phyloP scores from a whole-genome alignment of 352 stramenopile genomes.

The Elongisporangium senticosum region DNA sequence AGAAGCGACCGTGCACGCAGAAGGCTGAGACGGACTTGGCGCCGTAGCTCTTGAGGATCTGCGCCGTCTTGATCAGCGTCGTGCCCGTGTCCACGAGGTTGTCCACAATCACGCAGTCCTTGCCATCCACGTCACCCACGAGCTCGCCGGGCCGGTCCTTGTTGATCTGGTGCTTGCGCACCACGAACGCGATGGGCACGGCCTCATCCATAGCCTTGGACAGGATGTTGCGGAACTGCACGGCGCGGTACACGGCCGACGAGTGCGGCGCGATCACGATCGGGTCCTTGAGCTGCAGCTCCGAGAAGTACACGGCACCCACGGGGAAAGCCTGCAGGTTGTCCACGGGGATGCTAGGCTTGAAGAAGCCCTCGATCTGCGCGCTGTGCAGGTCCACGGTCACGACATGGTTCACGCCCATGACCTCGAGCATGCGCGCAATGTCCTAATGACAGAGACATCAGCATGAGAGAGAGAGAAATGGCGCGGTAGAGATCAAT shows the following conservation, averaged over 20 bases:
- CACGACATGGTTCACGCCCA: slow-evolving; percentile 86
- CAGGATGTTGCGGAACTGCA: slow-evolving; percentile 78
- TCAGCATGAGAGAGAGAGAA: neutral
- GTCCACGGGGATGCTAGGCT: slow-evolving; percentile 79
- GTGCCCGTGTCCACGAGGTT: slow-evolving; percentile 83
- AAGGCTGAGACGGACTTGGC: slow-evolving; percentile 79
- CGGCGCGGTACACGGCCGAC: slow-evolving; percentile 68
- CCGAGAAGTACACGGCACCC: slow-evolving; percentile 81
- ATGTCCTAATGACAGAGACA: slow-evolving; percentile 40
- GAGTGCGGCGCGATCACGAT: slow-evolving; percentile 83
- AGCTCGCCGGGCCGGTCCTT: slow-evolving; percentile 63
- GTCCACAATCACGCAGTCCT: slow-evolving; percentile 86
- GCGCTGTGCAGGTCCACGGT: slow-evolving; percentile 85
- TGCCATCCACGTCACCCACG: slow-evolving; percentile 70
- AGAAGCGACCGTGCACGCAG: slow-evolving; percentile 82
- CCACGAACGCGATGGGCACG: slow-evolving; percentile 75
- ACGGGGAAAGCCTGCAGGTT: slow-evolving; percentile 85
- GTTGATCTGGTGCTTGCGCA: slow-evolving; percentile 80
- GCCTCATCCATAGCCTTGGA: slow-evolving; percentile 71
- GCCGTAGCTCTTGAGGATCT: slow-evolving; percentile 73
- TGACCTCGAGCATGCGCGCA: slow-evolving; percentile 85
- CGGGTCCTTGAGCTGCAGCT: slow-evolving; percentile 57
- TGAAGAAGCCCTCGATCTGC: slow-evolving; percentile 88
- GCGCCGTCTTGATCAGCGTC: slow-evolving; percentile 77
- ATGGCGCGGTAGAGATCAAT: neutral